Percentiles rank a stretch among this genome's conserved stretches.
These are phyloP conservation scores for Auxenochlorella pyrenoidosa DNA, from an alignment of 139 green algal species.

Conservation along the genomic window DNA sequence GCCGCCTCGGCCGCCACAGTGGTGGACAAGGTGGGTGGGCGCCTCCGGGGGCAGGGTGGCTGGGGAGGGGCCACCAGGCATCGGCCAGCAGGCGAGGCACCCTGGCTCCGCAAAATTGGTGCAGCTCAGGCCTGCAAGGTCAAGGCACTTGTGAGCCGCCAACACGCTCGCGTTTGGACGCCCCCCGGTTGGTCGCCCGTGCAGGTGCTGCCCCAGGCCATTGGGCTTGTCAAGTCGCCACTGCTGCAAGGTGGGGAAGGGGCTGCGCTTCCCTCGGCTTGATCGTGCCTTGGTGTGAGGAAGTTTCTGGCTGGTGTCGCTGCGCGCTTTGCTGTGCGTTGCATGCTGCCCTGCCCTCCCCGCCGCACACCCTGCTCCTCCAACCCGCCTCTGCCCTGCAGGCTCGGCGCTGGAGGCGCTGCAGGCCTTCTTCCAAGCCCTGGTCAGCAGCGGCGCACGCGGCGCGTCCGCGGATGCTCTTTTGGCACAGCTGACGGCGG, in stretches of 20 bases:
- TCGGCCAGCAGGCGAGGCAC: too few species aligned
- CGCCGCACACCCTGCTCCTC: neutral
- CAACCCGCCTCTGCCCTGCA: neutral
- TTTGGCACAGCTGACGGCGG: constrained; percentile 18
- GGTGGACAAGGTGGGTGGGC: constrained; percentile 32
- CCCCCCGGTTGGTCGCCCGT: neutral
- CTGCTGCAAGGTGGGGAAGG: constrained; percentile 72
- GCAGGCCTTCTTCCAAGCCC: constrained; percentile 77
- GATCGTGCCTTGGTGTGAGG: too few species aligned
- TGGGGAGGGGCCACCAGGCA: too few species aligned
- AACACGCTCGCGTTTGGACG: too few species aligned
- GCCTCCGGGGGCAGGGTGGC: too few species aligned
- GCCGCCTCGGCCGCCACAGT: constrained; percentile 39
- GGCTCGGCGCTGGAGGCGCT: constrained; percentile 59
- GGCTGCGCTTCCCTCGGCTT: neutral
- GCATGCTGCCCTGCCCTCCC: neutral
- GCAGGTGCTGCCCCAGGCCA: constrained; percentile 59
- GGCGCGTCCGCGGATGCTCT: constrained; percentile 12
- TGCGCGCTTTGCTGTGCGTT: neutral
- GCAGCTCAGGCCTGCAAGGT: too few species aligned
- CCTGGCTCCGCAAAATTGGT: too few species aligned
- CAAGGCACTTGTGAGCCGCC: too few species aligned
- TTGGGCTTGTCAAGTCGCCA: constrained; percentile 79
- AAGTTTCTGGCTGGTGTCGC: too few species aligned
- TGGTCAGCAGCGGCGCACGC: constrained; percentile 53